Percentiles rank a stretch among this genome's conserved stretches.
Conservation (phyloP, 1,284 basidiomycete genomes). For the Ustilago tritici region DNA sequence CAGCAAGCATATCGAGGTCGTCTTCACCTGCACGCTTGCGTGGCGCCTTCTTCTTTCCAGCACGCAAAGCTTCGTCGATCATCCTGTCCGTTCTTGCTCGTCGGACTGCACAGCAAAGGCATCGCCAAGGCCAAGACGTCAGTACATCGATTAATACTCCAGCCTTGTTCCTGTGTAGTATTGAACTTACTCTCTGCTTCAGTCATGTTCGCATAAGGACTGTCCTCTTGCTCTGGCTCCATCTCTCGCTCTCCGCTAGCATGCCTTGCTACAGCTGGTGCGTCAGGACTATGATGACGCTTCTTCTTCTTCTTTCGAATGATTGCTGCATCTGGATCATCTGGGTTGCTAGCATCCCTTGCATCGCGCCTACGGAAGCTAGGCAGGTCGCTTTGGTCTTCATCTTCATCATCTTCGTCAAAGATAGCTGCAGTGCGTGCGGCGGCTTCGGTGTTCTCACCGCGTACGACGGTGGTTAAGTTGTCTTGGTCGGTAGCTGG, state of each 20-base stretch:
- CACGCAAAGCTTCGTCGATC: conserved; percentile 51
- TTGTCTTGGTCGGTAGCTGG: conserved; percentile 24
- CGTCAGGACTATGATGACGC: conserved; percentile 39
- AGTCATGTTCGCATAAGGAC: conserved; percentile 43
- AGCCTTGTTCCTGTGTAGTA: neutral
- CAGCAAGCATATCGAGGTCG: conserved; percentile 84
- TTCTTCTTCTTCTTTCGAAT: conserved; percentile 56
- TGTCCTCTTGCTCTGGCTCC: conserved; percentile 37
- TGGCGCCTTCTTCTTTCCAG: conserved; percentile 53
- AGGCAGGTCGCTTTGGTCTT: conserved; percentile 23
- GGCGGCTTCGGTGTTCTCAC: conserved; percentile 34
- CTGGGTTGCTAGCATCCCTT: conserved; percentile 14
- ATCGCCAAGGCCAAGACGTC: neutral
- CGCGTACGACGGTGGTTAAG: conserved; percentile 28
- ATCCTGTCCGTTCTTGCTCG: conserved; percentile 38
- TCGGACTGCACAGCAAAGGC: conserved; percentile 15
- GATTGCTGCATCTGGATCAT: conserved; percentile 33
- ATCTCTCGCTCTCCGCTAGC: conserved; percentile 9
- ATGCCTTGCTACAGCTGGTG: conserved; percentile 2
- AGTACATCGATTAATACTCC: neutral
- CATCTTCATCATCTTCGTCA: conserved; percentile 46
- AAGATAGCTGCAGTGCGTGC: conserved; percentile 45
- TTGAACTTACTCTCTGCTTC: conserved; percentile 43
- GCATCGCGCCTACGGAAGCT: conserved; percentile 41
- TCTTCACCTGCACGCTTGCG: conserved; percentile 55